Evolutionary conservation across 2,329 filamentous ascomycete species (phyloP), one percentile per base, ranked within the genome.

Genomic region (Cladosporium sp.): DNA sequence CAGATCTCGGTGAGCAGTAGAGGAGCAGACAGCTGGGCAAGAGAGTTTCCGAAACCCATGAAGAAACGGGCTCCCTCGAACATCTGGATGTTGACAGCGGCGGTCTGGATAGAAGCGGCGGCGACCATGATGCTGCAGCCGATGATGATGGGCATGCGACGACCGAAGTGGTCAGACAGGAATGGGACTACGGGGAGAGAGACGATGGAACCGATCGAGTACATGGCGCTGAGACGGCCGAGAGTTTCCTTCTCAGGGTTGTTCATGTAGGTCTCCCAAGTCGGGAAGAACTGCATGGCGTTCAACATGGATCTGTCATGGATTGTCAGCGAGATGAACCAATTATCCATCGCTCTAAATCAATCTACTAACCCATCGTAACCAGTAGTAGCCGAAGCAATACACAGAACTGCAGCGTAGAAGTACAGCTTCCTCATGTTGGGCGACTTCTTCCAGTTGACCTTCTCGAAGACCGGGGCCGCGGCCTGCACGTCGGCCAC

Each of bases 311-410:
- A 52, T 30, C 59, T 59, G 19, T 45, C 9, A 11, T 17, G 28
- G n/a, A 12, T 7, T 11, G 51, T 55, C 17, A 55, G 51, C 34
- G 20, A 8, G 20, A n/a, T 22, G 14, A 8, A 3, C 9, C 14
- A 9, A n/a, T 22, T 47, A 6, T 5, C n/a, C 14, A 3, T 17
- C 8, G 22, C 5, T 30, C 43, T n/a, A 22, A 47, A 30, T 47
- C 14, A 14, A n/a, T 17, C n/a, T 20, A 70, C 42, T 55, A 58
- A 54, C 30, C 66, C 67, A 51, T 70, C 68, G 50, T 65, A 70
- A 3, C 68, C 67, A 56, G 66, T 69, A 1, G 56, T 59, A 15
- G 66, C 63, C 7, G 61, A 63, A 25, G 63, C 62, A 30, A 60
- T 45, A 55, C 60, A 64, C 54, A 65, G 51, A 5, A 60, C 47